These are phyloP conservation scores for Ascoidea tarda DNA, from an alignment of 805 yeast genomes.

Conservation along the genomic window DNA sequence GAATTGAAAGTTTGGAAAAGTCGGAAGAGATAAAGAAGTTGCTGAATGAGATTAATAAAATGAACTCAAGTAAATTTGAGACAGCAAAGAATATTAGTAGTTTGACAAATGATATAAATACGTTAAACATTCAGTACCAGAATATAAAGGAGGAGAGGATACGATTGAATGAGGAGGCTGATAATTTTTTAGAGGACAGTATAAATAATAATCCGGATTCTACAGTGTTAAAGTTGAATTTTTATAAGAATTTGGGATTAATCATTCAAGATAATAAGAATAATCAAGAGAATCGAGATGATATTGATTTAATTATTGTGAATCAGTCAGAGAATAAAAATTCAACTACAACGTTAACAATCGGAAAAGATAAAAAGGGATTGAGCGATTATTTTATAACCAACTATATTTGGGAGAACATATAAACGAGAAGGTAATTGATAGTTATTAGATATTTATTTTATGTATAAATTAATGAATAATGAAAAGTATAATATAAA, in stretches of 20 bases:
- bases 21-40: conserved; percentile 18
- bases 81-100: conserved; percentile 39
- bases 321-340: conserved; percentile 6
- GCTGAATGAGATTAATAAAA: conserved; percentile 17
- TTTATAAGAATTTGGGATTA: conserved; percentile 49
- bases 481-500: too few species aligned
- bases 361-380: conserved; percentile 19
- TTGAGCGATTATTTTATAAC: conserved; percentile 58
- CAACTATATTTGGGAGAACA: conserved; percentile 66
- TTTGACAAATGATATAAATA: conserved; percentile 29
- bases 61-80: conserved; percentile 32
- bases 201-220: conserved; percentile 27
- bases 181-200: conserved; percentile 18
- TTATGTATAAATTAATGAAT: too few species aligned
- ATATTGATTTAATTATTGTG: conserved; percentile 14
- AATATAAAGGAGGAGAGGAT: conserved; percentile 23
- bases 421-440: conserved; percentile 13
- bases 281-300: conserved; percentile 23
- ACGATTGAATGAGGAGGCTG: conserved; percentile 15
- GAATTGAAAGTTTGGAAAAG: conserved; percentile 14
- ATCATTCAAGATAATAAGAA: conserved; percentile 21
- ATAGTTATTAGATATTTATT: too few species aligned
- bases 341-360: conserved; percentile 4
- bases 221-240: conserved; percentile 36
- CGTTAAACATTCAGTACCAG: conserved; percentile 22